phyloP scores from a whole-genome alignment of 768 basidiomycete genomes.

The Phanerochaete carnosa region DNA sequence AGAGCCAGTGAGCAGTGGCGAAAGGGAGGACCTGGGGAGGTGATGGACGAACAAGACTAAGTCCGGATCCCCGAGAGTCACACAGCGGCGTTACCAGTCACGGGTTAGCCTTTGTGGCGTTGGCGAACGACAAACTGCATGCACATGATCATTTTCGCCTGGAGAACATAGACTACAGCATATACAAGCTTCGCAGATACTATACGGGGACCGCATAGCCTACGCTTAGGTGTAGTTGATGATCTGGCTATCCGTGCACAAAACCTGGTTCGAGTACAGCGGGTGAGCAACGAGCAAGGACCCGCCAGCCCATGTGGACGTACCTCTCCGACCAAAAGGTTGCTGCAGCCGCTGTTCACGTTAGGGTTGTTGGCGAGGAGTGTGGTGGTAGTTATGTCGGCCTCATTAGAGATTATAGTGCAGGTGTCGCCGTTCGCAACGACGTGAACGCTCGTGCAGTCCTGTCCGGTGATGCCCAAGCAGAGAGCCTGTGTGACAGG shows the following conservation, averaged over 20 bases:
- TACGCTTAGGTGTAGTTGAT: not conserved
- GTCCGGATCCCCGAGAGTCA: not conserved
- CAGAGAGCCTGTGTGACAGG: constrained; percentile 40
- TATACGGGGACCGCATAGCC: too few relatives aligned
- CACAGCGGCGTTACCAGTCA: not conserved
- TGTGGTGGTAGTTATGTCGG: constrained; percentile 42
- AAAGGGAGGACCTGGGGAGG: not conserved
- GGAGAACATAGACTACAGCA: too few relatives aligned
- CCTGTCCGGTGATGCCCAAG: constrained; percentile 52
- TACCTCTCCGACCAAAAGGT: constrained; percentile 62
- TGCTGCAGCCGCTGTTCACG: constrained; percentile 45
- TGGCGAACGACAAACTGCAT: too few relatives aligned
- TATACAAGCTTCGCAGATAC: too few relatives aligned
- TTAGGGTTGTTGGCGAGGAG: constrained; percentile 66
- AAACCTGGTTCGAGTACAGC: not conserved
- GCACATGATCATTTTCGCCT: too few relatives aligned
- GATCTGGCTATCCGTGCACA: not conserved
- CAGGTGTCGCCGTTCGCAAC: constrained; percentile 51
- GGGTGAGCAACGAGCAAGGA: not conserved
- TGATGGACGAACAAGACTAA: not conserved
- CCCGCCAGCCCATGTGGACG: not conserved
- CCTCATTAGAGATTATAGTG: constrained; percentile 33
- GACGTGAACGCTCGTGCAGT: constrained; percentile 53
- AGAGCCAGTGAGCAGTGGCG: not conserved
- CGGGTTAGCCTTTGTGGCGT: not conserved